A percentile compares a stretch with the other conserved stretches of the same genome.
These are phyloP conservation scores for Lagenidium giganteum DNA, from an alignment of 352 stramenopile species.

Conservation along the genomic window DNA sequence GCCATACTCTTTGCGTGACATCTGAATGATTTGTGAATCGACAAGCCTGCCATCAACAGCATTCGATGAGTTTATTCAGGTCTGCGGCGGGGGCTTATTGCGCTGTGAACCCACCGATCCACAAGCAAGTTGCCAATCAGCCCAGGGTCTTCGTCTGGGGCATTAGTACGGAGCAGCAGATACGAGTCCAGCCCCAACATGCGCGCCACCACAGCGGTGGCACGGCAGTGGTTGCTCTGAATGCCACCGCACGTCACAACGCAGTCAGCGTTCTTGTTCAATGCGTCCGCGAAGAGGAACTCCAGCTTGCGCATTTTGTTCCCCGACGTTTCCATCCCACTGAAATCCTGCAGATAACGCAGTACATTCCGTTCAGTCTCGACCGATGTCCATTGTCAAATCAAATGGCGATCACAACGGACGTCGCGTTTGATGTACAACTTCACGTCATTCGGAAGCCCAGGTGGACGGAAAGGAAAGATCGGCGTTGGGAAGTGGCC, in stretches of 20 bases:
- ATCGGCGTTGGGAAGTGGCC: conserved; percentile 83
- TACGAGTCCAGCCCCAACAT: conserved; percentile 91
- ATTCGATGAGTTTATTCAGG: too few relatives aligned
- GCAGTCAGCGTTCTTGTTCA: conserved; percentile 80
- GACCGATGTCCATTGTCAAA: neutral
- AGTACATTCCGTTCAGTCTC: neutral
- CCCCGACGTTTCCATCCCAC: conserved; percentile 88
- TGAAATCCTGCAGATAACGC: conserved; percentile 51
- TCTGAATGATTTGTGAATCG: conserved; percentile 66
- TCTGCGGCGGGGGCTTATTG: too few relatives aligned
- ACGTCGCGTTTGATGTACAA: conserved; percentile 86
- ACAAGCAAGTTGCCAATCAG: conserved; percentile 78
- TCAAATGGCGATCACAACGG: neutral
- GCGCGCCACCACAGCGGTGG: conserved; percentile 72
- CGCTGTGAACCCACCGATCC: conserved; percentile 30
- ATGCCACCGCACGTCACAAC: conserved; percentile 91
- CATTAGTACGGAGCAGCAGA: conserved; percentile 84
- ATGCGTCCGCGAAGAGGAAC: conserved; percentile 89
- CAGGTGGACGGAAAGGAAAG: conserved; percentile 64
- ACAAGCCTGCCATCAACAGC: conserved; percentile 38
- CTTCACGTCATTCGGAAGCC: conserved; percentile 54
- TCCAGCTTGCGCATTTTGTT: conserved; percentile 97
- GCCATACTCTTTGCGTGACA: conserved; percentile 78
- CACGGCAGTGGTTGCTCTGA: conserved; percentile 94
- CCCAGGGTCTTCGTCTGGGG: conserved; percentile 60